Evolutionary conservation across 306 rosid genomes (phyloP), one percentile per base, ranked within the genome.

Genomic region (Glycine soja): DNA sequence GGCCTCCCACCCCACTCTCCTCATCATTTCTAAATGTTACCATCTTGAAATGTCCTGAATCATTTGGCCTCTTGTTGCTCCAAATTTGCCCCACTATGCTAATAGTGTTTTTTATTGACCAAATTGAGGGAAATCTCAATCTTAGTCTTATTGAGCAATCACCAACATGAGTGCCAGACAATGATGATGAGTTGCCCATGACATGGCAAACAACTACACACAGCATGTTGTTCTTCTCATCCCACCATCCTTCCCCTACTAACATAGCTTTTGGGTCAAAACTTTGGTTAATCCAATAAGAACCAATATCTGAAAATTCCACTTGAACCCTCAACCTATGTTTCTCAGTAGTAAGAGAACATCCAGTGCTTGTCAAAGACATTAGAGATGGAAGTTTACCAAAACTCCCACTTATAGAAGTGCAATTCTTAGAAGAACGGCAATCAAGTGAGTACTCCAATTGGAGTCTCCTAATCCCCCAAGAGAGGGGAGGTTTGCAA

Each of bases 201-300:
- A 89, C 34, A 46, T 34, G 85, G 56, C 93, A 91, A 63, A 84
- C 92, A 43, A 82, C 86, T 42, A 88, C 16, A 34, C 53, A 8
- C 3, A 90, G 47, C 15, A 56, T 74, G 62, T 87, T 82, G 12
- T 78, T 80, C 61, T 81, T 85, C 24, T 67, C 81, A 75, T 92
- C 72, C 91, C 97, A 92, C 79, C 86, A 78, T 10, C 91, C 94
- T 86, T 92, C 94, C n/a, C 92, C 90, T 24, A 87, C 38, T 40
- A 90, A 73, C 52, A 78, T 71, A 38, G 78, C 82, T 2, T 83
- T 73, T 54, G 90, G 87, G 76, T 56, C 76, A 15, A 88, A 82
- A 72, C 10, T 56, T 3, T n/a, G 66, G 74, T 61, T 24, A 50
- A 4, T 38, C 77, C n/a, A 11, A 81, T 52, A 32, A 38, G 19